phyloP scores from a whole-genome alignment of 306 rosid species.

The Geum urbanum region DNA sequence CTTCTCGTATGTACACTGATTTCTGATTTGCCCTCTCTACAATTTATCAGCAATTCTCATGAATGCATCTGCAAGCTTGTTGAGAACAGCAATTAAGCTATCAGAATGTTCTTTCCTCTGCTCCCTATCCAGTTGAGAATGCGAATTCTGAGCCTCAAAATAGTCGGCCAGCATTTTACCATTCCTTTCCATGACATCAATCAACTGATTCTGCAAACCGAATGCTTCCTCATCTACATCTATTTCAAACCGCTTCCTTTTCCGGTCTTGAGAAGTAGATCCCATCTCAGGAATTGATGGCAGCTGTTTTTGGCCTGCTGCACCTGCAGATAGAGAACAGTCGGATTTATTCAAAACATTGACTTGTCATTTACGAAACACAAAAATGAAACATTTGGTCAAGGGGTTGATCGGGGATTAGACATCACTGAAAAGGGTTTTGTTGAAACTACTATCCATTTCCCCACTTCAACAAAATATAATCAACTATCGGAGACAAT shows the following conservation, averaged over 20 bases:
- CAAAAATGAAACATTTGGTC: neutral
- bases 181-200: conserved; percentile 76
- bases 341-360: neutral
- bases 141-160: conserved; percentile 70
- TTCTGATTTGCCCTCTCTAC: conserved; percentile 38
- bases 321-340: conserved; percentile 36
- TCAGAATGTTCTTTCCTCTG: conserved; percentile 74
- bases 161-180: conserved; percentile 70
- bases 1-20: conserved; percentile 56
- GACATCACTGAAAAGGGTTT: neutral
- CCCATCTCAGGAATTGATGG: conserved; percentile 60
- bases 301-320: conserved; percentile 47
- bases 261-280: conserved; percentile 71
- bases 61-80: conserved; percentile 88
- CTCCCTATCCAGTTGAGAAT: conserved; percentile 69
- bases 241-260: conserved; percentile 54
- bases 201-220: conserved; percentile 54
- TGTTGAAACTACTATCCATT: neutral
- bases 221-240: conserved; percentile 57
- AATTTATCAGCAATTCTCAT: conserved; percentile 89
- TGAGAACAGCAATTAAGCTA: conserved; percentile 72
- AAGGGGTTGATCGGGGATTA: neutral
- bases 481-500: too few species aligned
- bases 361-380: neutral
- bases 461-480: neutral